Conservation (phyloP, 2,329 filamentous ascomycete species). For the Ceratocystis albifundus region DNA sequence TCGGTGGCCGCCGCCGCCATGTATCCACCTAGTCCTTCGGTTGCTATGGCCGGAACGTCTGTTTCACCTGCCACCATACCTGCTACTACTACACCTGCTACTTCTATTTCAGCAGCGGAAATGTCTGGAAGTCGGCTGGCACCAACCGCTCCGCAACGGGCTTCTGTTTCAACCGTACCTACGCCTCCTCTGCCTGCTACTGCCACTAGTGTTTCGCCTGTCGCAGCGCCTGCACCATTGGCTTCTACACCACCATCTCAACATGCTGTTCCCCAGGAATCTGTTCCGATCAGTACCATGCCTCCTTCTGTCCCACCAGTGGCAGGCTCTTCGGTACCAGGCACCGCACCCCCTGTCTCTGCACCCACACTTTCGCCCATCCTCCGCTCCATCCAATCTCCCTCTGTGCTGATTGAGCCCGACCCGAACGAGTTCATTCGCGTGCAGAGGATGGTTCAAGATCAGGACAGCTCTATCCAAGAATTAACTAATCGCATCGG, state of each 20-base stretch:
- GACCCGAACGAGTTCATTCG: constrained; percentile 68
- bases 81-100: constrained; percentile 24
- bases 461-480: constrained; percentile 67
- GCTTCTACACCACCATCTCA: constrained; percentile 25
- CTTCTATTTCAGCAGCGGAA: neutral
- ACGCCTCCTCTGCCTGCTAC: constrained; percentile 7
- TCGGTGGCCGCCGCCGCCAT: constrained; percentile 4
- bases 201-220: constrained; percentile 18
- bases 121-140: constrained; percentile 3
- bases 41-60: constrained; percentile 24
- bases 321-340: constrained; percentile 22
- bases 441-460: constrained; percentile 63
- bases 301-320: constrained; percentile 6
- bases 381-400: constrained; percentile 38
- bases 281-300: constrained; percentile 22
- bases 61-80: constrained; percentile 28
- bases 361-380: constrained; percentile 39
- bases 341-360: constrained; percentile 24
- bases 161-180: constrained; percentile 27
- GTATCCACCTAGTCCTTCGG: constrained; percentile 23
- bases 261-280: constrained; percentile 24
- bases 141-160: neutral
- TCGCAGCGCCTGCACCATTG: constrained; percentile 24
- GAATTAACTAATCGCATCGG: constrained; percentile 63
- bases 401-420: constrained; percentile 51